Evolutionary conservation across 176 grass and related monocot species (phyloP).

Genomic region (Eragrostis curvula): DNA sequence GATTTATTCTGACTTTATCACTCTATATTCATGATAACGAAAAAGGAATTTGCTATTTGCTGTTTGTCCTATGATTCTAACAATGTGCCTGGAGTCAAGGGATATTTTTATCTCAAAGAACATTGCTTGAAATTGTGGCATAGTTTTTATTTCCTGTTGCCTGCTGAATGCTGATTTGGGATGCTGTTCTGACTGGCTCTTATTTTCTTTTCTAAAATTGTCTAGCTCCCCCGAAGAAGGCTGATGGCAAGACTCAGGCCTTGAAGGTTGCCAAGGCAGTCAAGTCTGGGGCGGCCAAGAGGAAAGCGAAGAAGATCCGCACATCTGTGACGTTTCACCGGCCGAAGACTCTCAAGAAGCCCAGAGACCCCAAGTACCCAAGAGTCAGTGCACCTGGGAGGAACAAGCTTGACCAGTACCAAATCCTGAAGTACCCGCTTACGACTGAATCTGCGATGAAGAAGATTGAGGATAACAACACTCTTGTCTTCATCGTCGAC

Average conservation of each 20-base stretch:
- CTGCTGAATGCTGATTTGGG: not conserved
- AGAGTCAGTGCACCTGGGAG: conserved; percentile 35
- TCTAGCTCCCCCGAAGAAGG: conserved; percentile 20
- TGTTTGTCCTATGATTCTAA: not conserved
- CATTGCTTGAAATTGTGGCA: not conserved
- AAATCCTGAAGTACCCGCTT: conserved; percentile 50
- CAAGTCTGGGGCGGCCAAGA: conserved; percentile 17
- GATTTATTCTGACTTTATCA: not conserved
- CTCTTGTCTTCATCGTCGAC: conserved; percentile 62
- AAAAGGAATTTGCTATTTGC: not conserved
- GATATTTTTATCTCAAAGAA: not conserved
- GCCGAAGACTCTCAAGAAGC: conserved; percentile 41
- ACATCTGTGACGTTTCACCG: conserved; percentile 41
- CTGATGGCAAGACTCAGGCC: conserved; percentile 32
- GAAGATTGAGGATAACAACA: conserved; percentile 58
- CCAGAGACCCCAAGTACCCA: conserved; percentile 34
- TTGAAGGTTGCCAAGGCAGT: conserved; percentile 38
- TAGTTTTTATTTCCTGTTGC: not conserved
- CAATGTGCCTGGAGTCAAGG: not conserved
- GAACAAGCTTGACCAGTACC: conserved; percentile 49
- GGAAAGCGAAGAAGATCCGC: conserved; percentile 40
- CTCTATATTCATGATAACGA: not conserved
- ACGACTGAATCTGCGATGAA: conserved; percentile 61
- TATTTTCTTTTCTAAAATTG: not conserved
- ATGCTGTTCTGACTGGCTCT: not conserved